Percentiles rank a stretch among this genome's conserved stretches.
Evolutionary conservation across 805 yeast genomes (phyloP).

Genomic region (Danielia reshetovae): DNA sequence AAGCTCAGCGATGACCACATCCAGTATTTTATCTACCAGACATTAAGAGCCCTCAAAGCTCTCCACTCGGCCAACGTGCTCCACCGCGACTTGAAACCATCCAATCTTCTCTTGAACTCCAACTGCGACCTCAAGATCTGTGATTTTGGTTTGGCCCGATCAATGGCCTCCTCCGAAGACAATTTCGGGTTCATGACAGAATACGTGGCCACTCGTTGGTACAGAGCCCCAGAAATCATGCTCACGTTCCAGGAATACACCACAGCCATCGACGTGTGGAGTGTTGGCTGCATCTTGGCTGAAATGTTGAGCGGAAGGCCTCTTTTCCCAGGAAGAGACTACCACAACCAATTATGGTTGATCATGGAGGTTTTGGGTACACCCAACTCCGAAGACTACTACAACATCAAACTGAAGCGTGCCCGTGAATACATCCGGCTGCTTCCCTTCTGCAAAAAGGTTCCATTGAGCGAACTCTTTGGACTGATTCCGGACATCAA

Average conservation of each 20-base stretch:
- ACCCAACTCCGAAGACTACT: conserved; percentile 75
- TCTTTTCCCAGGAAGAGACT: conserved; percentile 90
- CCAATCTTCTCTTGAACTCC: conserved; percentile 78
- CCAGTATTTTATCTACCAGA: conserved; percentile 90
- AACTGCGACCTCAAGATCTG: conserved; percentile 93
- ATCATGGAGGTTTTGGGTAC: conserved; percentile 86
- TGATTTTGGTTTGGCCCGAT: conserved; percentile 87
- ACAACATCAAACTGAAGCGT: conserved; percentile 68
- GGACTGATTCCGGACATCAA: conserved; percentile 24
- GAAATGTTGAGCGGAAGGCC: conserved; percentile 86
- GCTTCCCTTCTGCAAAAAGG: conserved; percentile 63
- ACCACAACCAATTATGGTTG: conserved; percentile 82
- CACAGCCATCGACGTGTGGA: conserved; percentile 95
- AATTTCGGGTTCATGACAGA: conserved; percentile 87
- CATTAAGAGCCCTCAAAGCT: conserved; percentile 83
- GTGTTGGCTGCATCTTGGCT: conserved; percentile 93
- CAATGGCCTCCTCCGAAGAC: conserved; percentile 58
- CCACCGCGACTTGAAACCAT: conserved; percentile 90
- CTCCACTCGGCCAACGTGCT: conserved; percentile 92
- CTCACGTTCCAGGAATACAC: conserved; percentile 89
- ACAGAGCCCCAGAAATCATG: conserved; percentile 97
- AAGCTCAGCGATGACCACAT: conserved; percentile 86
- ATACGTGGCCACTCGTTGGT: conserved; percentile 97
- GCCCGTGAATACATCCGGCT: conserved; percentile 86
- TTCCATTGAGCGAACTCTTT: conserved; percentile 24